Evolutionary conservation across 1,284 basidiomycete species (phyloP).

Genomic region (Cryptococcus sp.): DNA sequence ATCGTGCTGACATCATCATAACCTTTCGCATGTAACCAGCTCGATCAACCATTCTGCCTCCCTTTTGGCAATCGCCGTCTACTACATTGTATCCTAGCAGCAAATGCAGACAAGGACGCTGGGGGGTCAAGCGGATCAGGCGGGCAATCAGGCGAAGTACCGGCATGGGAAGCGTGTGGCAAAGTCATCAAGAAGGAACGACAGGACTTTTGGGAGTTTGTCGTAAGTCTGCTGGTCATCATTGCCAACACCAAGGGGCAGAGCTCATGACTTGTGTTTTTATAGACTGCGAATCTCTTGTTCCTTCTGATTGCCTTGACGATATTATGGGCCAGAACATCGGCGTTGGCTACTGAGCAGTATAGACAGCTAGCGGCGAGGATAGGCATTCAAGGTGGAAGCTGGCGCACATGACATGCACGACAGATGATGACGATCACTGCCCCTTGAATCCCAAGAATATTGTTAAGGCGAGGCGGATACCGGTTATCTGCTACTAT

Average conservation of each 20-base stretch:
- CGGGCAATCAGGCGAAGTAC: conserved; percentile 62
- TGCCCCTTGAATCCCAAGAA: too few relatives aligned
- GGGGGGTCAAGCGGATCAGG: conserved; percentile 14
- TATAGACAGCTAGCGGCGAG: conserved; percentile 78
- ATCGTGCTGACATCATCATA: too few relatives aligned
- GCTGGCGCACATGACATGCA: conserved; percentile 26
- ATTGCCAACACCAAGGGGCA: background rate
- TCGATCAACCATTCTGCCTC: conserved; percentile 81
- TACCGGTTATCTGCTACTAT: too few relatives aligned
- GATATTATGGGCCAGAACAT: conserved; percentile 67
- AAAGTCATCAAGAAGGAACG: conserved; percentile 74
- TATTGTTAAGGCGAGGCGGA: too few relatives aligned
- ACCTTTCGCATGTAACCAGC: conserved; percentile 53
- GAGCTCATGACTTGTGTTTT: background rate
- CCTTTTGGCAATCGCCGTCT: conserved; percentile 86
- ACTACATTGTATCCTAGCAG: conserved; percentile 68
- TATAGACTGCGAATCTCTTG: conserved; percentile 63
- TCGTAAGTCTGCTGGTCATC: conserved; percentile 58
- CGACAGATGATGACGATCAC: too few relatives aligned
- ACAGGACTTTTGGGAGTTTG: conserved; percentile 82
- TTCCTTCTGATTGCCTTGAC: conserved; percentile 67
- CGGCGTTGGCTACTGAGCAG: conserved; percentile 67
- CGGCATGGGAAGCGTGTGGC: conserved; percentile 87
- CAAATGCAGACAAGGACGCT: conserved; percentile 16
- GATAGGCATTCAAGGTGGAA: conserved; percentile 58